A percentile compares a stretch with the other conserved stretches of the same genome.
phyloP scores from a whole-genome alignment of 148 eudicot species.

The Rhododendron molle region DNA sequence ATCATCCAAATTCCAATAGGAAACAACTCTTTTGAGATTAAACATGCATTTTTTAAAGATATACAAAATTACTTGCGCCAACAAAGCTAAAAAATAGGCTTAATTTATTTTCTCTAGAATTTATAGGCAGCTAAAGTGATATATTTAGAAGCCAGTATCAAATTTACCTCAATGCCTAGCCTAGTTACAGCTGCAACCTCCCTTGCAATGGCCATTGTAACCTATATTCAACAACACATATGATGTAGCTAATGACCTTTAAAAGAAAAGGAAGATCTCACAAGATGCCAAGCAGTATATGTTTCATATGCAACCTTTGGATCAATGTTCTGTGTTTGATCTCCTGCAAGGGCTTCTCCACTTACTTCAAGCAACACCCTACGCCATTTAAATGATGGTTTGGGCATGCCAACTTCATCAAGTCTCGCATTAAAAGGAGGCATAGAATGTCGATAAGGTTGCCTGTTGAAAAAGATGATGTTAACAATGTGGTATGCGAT shows the following conservation, averaged over 20 bases:
- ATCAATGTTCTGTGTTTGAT: conserved; percentile 78
- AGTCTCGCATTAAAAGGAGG: conserved; percentile 40
- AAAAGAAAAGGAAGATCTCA: not conserved
- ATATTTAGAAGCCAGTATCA: not conserved
- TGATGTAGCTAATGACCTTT: not conserved
- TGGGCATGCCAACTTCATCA: conserved; percentile 41
- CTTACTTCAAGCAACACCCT: conserved; percentile 78
- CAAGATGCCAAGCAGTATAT: not conserved
- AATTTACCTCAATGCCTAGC: conserved; percentile 82
- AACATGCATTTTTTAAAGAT: too few species aligned
- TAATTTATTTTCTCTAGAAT: too few species aligned
- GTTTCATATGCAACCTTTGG: conserved; percentile 54
- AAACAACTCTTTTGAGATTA: too few species aligned
- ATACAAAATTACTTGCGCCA: too few species aligned
- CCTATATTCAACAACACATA: conserved; percentile 32
- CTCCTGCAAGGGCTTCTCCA: conserved; percentile 98
- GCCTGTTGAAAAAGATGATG: conserved; percentile 24
- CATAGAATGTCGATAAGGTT: conserved; percentile 33
- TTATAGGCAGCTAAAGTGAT: not conserved
- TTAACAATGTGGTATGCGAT: too few species aligned
- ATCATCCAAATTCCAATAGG: too few species aligned
- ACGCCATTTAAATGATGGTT: conserved; percentile 59
- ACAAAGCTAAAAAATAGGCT: too few species aligned
- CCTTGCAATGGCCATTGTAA: conserved; percentile 89
- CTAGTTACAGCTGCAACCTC: conserved; percentile 92